Evolutionary conservation across 2,329 filamentous ascomycete species (phyloP), one percentile per base, ranked within the genome.

Genomic region (Pseudocercospora musae): DNA sequence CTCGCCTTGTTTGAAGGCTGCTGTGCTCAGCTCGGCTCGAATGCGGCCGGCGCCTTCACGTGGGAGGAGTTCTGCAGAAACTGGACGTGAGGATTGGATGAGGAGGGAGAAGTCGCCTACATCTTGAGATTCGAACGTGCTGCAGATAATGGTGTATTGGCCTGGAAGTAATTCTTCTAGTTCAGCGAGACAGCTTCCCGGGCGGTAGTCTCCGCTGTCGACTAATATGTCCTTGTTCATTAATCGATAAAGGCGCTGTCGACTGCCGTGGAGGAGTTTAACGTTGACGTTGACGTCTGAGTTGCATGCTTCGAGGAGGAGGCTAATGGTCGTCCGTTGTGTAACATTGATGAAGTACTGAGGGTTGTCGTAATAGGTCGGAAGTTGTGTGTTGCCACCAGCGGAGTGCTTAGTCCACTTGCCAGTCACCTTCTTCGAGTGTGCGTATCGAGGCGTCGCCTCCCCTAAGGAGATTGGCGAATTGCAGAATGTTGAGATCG

Each of bases 141-240:
- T 96, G 73, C 90, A 94, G 6, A 97, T 89, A 60, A 96, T 83
- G 0, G 91, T 97, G 75, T 98, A 99, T 0, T 82, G 82, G 0
- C 94, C 94, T 0, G 85, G 79, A 42, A 87, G 86, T 18, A 96
- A 78, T 20, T 79, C 71, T 71, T 75, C 68, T 6, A 85, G 78
- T 65, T 90, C 85, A 2, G 89, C 87, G 31, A 92, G 80, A 3
- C 90, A 90, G 73, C 89, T 91, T 27, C 90, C 89, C 27, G 89
- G 87, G 54, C 90, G 87, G 76, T 99, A 97, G 68, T 96, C 92
- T n/a, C 91, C 91, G 33, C 91, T 96, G 60, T 91, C 89, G 21
- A 85, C 85, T 23, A 96, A 84, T 42, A 98, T 86, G 72, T 97
- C 93, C 68, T 90, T 87, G 67, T 86, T 82, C 54, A 87, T 84